Evolutionary conservation across 192 early-diverging fungal species (phyloP), one percentile per base, ranked within the genome.

Genomic region (Backusella psychrophila): DNA sequence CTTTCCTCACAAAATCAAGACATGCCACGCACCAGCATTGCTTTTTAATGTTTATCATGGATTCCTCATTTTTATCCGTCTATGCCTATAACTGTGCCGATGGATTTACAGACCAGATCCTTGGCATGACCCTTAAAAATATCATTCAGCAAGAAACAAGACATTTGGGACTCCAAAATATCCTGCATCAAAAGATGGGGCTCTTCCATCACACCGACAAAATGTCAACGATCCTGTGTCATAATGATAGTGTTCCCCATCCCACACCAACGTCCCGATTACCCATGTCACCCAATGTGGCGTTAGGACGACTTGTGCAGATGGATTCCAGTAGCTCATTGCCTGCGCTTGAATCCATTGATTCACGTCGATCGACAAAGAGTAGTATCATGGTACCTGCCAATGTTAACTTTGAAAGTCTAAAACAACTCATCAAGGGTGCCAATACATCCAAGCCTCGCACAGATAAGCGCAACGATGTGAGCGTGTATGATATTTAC

Each of bases 181-280:
- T 90, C 31, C 42, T 90, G 8, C 78, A 87, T 63, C 89, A 90
- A 75, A 90, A 90, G 59, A 88, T 90, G 86, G 89, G 89, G 1
- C 76, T 90, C 15, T 90, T 90, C 75, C 83, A 88, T 72, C 89
- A 90, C 72, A 77, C 73, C 1, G 66, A 80, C 17, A 74, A 72
- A 7, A 75, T 88, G n/a, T 77, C 78, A 4, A 38, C 69, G 0
- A 73, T 78, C 6, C 66, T 83, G 12, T 31, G 26, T 6, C 70
- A 49, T 9, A 71, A 71, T 23, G 12, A 71, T 44, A 44, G 15
- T 19, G 49, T 49, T 31, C 26, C 70, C 33, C 19, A 21, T 31
- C 23, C 42, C 6, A 26, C 70, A 9, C 19, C 66, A 9, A 31
- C 66, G 3, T 31, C 66, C n/a, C 56, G 56, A 9, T 63, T 63